Base-by-base conservation (phyloP, 2,329 filamentous ascomycete genomes). In the Dactylellina parvicollis region DNA sequence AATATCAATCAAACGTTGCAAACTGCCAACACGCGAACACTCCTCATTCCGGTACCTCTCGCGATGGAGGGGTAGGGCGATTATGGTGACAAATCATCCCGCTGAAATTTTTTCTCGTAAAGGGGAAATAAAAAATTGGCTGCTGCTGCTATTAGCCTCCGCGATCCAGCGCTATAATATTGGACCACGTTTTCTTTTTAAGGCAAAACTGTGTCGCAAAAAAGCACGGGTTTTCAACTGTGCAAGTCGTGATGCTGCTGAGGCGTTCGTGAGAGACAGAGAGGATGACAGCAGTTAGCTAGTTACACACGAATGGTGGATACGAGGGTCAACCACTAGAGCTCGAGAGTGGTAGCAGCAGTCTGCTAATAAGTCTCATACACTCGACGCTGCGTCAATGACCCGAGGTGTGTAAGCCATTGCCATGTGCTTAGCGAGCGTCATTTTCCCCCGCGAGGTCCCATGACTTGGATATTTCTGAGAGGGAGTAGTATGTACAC, bases 141-240 rank as follows among this genome's bases (percentile, higher is more conserved):
- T 12, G 3, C 24, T 16, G 5, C 42, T 28, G 40, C 18, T 55
- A 28, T 12, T 42, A 26, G 18, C 4, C 18, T 60, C 56, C 56
- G 28, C 20, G 7, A 4, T 7, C 44, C 55, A 64, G 60, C 60
- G 60, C 60, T 64, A 47, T 55, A 36, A 47, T 42, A 64, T 64
- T 64, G 46, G 47, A 55, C 59, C 59, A 64, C 59, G 60, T 64
- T 64, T 55, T 64, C 38, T 26, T 18, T 18, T 18, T 20, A 16
- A 49, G 22, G 8, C 12, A 49, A 49, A 9, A 28, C 24, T 4
- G 5, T 16, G 5, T 10, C 18, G n/a, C 34, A n/a, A n/a, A 26
- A 34, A 52, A 40, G 18, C 28, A 30, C 47, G 26, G 47, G n/a
- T 52, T 34, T 49, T n/a, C n/a, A n/a, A 36, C 28, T 32, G 28